Percentiles rank a stretch among this genome's conserved stretches.
Evolutionary conservation across 495 filamentous ascomycete genomes (phyloP).

Genomic region (Xylaria palmicola): DNA sequence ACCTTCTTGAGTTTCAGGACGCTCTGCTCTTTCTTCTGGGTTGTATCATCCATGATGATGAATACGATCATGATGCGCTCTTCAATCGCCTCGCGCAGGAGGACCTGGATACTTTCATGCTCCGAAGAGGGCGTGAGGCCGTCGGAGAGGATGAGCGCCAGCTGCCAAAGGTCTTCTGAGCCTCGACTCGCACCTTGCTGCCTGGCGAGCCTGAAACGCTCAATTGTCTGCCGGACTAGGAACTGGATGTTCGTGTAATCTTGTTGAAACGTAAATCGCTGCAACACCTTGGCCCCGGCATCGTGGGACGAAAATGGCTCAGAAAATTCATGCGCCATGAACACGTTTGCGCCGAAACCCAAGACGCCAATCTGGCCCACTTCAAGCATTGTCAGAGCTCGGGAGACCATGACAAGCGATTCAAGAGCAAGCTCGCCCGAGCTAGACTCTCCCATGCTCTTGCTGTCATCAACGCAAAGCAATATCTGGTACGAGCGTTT

Average conservation of each 20-base stretch:
- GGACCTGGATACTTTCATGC: slow-evolving; percentile 75
- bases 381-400: slow-evolving; percentile 85
- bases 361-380: slow-evolving; percentile 86
- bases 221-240: slow-evolving; percentile 72
- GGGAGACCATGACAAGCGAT: slow-evolving; percentile 83
- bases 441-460: slow-evolving; percentile 79
- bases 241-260: slow-evolving; percentile 78
- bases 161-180: slow-evolving; percentile 90
- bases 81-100: slow-evolving; percentile 84
- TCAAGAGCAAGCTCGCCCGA: slow-evolving; percentile 73
- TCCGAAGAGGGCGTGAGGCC: slow-evolving; percentile 77
- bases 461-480: slow-evolving; percentile 94
- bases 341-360: slow-evolving; percentile 81
- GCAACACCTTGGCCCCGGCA: slow-evolving; percentile 75
- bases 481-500: slow-evolving; percentile 96
- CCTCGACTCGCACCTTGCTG: slow-evolving; percentile 53
- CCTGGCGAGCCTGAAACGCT: slow-evolving; percentile 76
- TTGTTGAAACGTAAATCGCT: slow-evolving; percentile 84
- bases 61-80: slow-evolving; percentile 98
- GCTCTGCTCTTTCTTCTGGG: slow-evolving; percentile 34
- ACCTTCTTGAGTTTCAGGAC: slow-evolving; percentile 43
- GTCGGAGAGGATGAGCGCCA: slow-evolving; percentile 89
- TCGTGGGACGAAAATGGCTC: slow-evolving; percentile 73
- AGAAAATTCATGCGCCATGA: slow-evolving; percentile 86
- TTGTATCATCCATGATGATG: slow-evolving; percentile 84